A percentile compares a stretch with the other conserved stretches of the same genome.
Conservation (phyloP, 768 basidiomycete genomes). For the Sarcodon aspratus region DNA sequence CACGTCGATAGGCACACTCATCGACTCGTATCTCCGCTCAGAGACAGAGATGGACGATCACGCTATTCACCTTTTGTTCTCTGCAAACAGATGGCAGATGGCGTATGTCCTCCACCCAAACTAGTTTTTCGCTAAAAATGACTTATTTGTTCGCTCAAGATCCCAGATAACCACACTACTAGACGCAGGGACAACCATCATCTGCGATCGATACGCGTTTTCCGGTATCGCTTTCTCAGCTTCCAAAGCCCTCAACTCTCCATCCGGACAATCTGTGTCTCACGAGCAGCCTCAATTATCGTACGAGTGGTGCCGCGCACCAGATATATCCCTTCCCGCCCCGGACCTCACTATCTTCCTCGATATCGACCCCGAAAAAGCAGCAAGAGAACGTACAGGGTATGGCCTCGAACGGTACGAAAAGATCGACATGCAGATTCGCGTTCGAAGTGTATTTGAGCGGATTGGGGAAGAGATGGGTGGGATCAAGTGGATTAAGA, state of each 20-base stretch:
- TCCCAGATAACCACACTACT: conserved; percentile 51
- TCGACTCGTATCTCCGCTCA: conserved; percentile 82
- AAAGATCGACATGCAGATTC: conserved; percentile 59
- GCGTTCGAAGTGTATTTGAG: conserved; percentile 50
- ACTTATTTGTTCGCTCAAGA: conserved; percentile 21
- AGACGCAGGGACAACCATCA: conserved; percentile 51
- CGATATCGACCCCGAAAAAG: conserved; percentile 56
- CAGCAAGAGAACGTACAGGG: conserved; percentile 56
- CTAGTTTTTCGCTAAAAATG: not conserved
- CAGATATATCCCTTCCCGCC: conserved; percentile 79
- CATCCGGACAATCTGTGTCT: not conserved
- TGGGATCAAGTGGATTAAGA: conserved; percentile 32
- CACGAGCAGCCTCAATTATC: conserved; percentile 29
- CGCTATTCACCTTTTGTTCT: conserved; percentile 88
- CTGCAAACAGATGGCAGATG: conserved; percentile 95
- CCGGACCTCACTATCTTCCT: conserved; percentile 88
- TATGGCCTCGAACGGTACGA: conserved; percentile 88
- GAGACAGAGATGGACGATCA: conserved; percentile 83
- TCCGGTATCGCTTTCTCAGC: conserved; percentile 89
- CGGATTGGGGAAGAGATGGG: conserved; percentile 43
- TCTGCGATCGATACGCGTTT: conserved; percentile 94
- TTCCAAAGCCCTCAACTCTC: conserved; percentile 29
- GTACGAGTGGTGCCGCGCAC: conserved; percentile 75
- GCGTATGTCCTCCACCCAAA: conserved; percentile 37
- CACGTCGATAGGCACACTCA: conserved; percentile 85